Evolutionary conservation across 768 basidiomycete species (phyloP), one percentile per base, ranked within the genome.

Genomic region (Naganishia friedmannii): DNA sequence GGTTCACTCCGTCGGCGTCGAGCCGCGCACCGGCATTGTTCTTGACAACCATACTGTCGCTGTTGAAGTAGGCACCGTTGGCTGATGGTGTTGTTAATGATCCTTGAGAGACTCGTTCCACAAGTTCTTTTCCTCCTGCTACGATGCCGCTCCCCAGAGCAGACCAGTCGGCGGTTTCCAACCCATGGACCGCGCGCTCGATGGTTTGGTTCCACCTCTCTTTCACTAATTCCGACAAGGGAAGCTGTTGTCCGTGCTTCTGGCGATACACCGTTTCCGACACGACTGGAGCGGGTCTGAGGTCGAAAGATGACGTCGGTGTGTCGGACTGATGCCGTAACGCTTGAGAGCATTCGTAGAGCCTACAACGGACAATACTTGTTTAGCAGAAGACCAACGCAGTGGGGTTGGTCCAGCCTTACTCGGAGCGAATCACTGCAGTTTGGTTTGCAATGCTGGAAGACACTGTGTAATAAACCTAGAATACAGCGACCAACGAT

Each of bases 401-500:
- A 29, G 31, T 8, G 2, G 3, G 9, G 12, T 15, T 21, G 32
- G 10, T 5, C 34, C 21, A n/a, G 17, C 17, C 48, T 26, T 29
- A 66, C 65, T 66, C 65, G 4, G 65, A 66, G 1, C 65, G 46
- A 28, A 66, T 31, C 13, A 51, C 17, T 34, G 65, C 26, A 1
- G 65, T 54, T 17, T 66, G 19, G 19, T 54, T 53, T 21, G 28
- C 51, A 1, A 66, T 66, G 48, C 21, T 66, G 48, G 65, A 53
- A 10, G 65, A 66, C 7, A 66, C 53, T 4, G 65, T 66, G 29
- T 66, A 66, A n/a, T 66, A 66, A 29, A 66, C 65, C 65, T 66
- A 66, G 46, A 19, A 26, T 21, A 53, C 15, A 17, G 19, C 31
- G 10, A 21, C n/a, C n/a, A n/a, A n/a, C n/a, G n/a, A n/a, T n/a